Evolutionary conservation across 2,329 filamentous ascomycete genomes (phyloP).

Genomic region (Sordariomycetes sp.): DNA sequence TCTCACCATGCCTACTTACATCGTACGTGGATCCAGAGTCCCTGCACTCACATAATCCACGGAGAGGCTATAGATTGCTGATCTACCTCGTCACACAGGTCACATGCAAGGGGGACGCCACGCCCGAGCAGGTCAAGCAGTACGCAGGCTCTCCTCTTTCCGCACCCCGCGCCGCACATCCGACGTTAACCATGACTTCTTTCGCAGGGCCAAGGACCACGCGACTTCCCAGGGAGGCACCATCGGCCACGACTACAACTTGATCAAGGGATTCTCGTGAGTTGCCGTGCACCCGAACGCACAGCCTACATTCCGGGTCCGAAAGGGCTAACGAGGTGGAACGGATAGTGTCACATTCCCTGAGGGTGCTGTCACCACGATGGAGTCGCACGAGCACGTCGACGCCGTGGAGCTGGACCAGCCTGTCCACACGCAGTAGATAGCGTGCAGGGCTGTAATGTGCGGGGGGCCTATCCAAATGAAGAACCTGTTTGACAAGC

Average conservation of each 20-base stretch:
- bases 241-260: conserved; percentile 70
- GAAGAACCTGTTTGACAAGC: not conserved
- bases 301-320: not conserved
- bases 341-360: conserved; percentile 56
- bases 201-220: conserved; percentile 58
- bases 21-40: conserved; percentile 24
- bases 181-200: not conserved
- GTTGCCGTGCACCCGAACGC: conserved; percentile 18
- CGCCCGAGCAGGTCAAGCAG: conserved; percentile 53
- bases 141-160: conserved; percentile 21
- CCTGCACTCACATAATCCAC: conserved; percentile 5
- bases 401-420: conserved; percentile 62
- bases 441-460: not conserved
- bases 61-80: conserved; percentile 4
- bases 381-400: conserved; percentile 59
- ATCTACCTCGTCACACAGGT: conserved; percentile 44
- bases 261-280: conserved; percentile 92
- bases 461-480: not conserved
- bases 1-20: conserved; percentile 40
- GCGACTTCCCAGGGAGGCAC: conserved; percentile 65
- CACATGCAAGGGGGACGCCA: conserved; percentile 61
- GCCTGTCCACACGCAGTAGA: conserved; percentile 59
- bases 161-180: not conserved
- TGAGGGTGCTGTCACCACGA: conserved; percentile 48
- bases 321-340: not conserved